Base-by-base conservation (phyloP, 495 filamentous ascomycete species). In the Penicillium herquei region DNA sequence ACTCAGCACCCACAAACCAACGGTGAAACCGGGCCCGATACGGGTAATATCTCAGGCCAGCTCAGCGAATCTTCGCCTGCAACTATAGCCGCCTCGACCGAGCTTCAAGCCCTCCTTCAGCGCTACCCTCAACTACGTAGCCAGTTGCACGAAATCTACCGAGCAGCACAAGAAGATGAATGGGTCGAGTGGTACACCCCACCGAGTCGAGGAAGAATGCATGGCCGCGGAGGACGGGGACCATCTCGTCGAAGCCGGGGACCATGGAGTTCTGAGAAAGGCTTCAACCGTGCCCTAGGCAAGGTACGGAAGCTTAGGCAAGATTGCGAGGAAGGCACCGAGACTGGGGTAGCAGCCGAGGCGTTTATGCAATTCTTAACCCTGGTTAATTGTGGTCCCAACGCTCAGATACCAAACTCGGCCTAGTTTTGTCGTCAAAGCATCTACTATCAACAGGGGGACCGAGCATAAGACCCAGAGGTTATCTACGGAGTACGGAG, bases 141-240 rank as follows among this genome's bases (percentile, higher is more conserved):
- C 12, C 73, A 79, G 49, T 72, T 88, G 13, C 64, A 68, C 35
- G 70, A 79, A 2, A 84, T 87, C 57, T 75, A 81, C 50, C 67
- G 68, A 31, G 70, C 73, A 8, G 86, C 82, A 8, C 70, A 79
- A 32, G 70, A 76, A 56, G 70, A 75, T 30, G 66, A 73, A 61
- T 77, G 74, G 74, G 64, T 71, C 6, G 73, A 76, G 51, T 66
- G 55, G 41, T 65, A 46, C 55, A 66, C 34, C 16, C 51, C 48
- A 5, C 59, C 57, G 4, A 51, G 47, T 35, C 62, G 65, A 47
- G 55, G 63, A 6, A 64, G 69, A 32, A 41, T 50, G 35, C 51
- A 70, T 79, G 56, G 70, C 63, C 52, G 79, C 77, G 75, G 84
- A 63, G 61, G 75, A 61, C 51, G 73, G 71, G 52, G 49, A 7